Evolutionary conservation across 2,329 filamentous ascomycete species (phyloP).

Genomic region (Aspergillus nomiae): DNA sequence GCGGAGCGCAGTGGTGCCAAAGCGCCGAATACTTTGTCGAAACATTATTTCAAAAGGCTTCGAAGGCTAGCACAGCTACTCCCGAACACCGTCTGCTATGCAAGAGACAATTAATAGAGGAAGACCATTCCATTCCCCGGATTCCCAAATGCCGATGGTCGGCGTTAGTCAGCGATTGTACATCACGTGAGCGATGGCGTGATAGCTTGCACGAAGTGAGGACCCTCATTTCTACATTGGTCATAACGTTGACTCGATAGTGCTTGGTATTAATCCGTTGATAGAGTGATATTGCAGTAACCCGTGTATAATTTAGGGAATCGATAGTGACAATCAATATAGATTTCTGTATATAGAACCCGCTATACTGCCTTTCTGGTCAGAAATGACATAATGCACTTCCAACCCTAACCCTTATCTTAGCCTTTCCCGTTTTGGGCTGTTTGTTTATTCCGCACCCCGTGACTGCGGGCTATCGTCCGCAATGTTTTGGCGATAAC

Average conservation of each 20-base stretch:
- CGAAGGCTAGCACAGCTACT: slow-evolving; percentile 6
- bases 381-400: neutral
- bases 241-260: neutral
- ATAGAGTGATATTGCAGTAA: neutral
- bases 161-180: slow-evolving; percentile 21
- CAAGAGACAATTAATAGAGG: slow-evolving; percentile 6
- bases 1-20: slow-evolving; percentile 65
- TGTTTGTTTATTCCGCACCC: slow-evolving; percentile 41
- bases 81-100: neutral
- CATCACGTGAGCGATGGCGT: slow-evolving; percentile 25
- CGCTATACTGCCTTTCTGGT: neutral
- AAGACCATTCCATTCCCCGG: slow-evolving; percentile 4
- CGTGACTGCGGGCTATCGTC: slow-evolving; percentile 21
- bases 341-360: neutral
- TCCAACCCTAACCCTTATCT: slow-evolving; percentile 35
- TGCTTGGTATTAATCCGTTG: neutral
- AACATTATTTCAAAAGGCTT: slow-evolving; percentile 60
- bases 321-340: neutral
- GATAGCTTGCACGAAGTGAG: slow-evolving; percentile 5
- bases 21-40: slow-evolving; percentile 66
- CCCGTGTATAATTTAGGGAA: neutral
- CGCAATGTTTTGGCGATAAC: slow-evolving; percentile 14
- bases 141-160: slow-evolving; percentile 23
- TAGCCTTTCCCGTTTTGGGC: slow-evolving; percentile 36
- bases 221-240: neutral